Percentiles rank a stretch among this genome's conserved stretches.
phyloP scores from a whole-genome alignment of 371 early-diverging fungal species.

The Amoeboaphelidium occidentale region DNA sequence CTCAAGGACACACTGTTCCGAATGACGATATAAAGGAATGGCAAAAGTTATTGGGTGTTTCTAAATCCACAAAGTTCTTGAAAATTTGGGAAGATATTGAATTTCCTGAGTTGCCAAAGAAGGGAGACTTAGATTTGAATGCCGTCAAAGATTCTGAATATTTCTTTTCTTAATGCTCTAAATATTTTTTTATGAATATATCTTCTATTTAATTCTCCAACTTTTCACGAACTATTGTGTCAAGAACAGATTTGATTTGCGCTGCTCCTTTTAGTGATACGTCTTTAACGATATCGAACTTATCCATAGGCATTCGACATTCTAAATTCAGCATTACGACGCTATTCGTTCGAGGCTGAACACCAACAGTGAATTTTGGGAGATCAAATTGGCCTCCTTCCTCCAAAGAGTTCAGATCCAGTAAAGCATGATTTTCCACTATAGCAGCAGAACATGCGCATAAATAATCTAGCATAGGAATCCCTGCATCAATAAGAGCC shows the following conservation, averaged over 20 bases:
- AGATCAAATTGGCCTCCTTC: background rate
- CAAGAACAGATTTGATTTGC: too few species aligned
- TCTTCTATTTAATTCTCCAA: too few species aligned
- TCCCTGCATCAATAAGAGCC: constrained; percentile 89
- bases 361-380: background rate
- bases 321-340: background rate
- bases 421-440: constrained; percentile 47
- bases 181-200: too few species aligned
- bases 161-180: too few species aligned
- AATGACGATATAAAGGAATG: background rate
- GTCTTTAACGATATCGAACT: too few species aligned
- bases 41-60: background rate
- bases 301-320: background rate
- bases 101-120: constrained; percentile 44
- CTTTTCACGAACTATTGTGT: too few species aligned
- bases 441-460: constrained; percentile 81
- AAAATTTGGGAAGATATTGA: constrained; percentile 37
- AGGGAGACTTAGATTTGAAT: constrained; percentile 60
- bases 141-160: constrained; percentile 54
- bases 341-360: background rate
- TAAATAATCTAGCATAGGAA: constrained; percentile 86
- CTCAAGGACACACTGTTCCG: constrained; percentile 6
- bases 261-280: too few species aligned
- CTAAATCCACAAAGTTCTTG: background rate
- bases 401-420: constrained; percentile 12